Conservation (phyloP, 1,139 yeast genomes). For the Arxiozyma bovina region DNA sequence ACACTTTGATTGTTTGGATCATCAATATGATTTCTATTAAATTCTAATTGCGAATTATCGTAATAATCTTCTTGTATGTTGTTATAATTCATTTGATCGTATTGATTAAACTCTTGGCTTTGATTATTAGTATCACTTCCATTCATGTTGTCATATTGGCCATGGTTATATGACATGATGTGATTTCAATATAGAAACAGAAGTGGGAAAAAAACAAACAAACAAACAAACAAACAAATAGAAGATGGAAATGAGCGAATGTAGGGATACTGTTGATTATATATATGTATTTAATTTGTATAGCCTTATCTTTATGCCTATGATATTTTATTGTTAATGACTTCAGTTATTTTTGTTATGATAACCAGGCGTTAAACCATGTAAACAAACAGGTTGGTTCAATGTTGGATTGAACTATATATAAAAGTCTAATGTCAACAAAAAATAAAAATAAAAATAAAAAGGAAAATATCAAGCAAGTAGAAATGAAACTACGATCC, state of each 20-base stretch:
- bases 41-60: not conserved
- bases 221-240: too few species aligned
- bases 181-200: not conserved
- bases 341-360: not conserved
- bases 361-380: not conserved
- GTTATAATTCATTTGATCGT: constrained; percentile 20
- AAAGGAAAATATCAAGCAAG: too few species aligned
- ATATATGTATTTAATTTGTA: too few species aligned
- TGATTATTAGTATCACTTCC: constrained; percentile 5
- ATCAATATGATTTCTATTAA: constrained; percentile 32
- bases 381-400: not conserved
- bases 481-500: not conserved
- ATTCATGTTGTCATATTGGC: not conserved
- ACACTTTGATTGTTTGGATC: constrained; percentile 35
- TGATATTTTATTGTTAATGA: not conserved
- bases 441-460: too few species aligned
- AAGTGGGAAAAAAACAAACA: too few species aligned
- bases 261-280: not conserved
- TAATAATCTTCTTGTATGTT: constrained; percentile 21
- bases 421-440: not conserved
- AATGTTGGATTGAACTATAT: too few species aligned
- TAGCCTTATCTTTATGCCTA: not conserved
- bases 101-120: constrained; percentile 17
- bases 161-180: not conserved
- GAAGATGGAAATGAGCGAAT: not conserved